Evolutionary conservation across 2,329 filamentous ascomycete genomes (phyloP), one percentile per base, ranked within the genome.

Genomic region (Pyrenochaeta sp.): DNA sequence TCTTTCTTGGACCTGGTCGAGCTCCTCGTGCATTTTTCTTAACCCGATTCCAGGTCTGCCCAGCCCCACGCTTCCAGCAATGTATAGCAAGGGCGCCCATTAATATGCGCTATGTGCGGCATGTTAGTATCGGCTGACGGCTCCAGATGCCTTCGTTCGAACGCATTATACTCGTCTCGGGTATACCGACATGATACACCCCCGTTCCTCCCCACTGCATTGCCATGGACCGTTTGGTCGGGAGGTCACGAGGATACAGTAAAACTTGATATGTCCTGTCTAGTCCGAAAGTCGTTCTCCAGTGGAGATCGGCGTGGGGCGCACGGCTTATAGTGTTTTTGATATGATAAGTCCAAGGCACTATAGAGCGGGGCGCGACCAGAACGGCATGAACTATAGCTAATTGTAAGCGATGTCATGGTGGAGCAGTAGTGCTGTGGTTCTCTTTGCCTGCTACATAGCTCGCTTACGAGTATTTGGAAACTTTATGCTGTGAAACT

Each of bases 401-500:
- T n/a, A n/a, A 20, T 14, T 34, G 19, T 22, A 34, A 22, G 31
- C 31, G 31, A 20, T 13, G 31, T 32, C 11, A 32, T 20, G 9
- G 18, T 32, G 18, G 30, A 32, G 30, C 15, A 10, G 21, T 32
- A 11, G 30, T 19, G 8, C n/a, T n/a, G n/a, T n/a, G n/a, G n/a
- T n/a, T n/a, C 11, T 3, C 19, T 34, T n/a, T n/a, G 19, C n/a
- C n/a, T n/a, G n/a, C n/a, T 15, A 13, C 9, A 23, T 20, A 23
- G 19, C 31, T 34, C 18, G 11, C 31, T 34, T 34, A 19, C n/a
- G 19, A 35, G 19, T 22, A 41, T 15, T 34, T 31, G 32, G 6
- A 32, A 41, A 41, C 15, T 21, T 46, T 46, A 46, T 46, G 37
- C 43, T 32, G 37, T 46, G 43, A 18, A 40, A 41, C 37, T 21